phyloP scores from a whole-genome alignment of 768 basidiomycete genomes.

The Naganishia friedmannii region DNA sequence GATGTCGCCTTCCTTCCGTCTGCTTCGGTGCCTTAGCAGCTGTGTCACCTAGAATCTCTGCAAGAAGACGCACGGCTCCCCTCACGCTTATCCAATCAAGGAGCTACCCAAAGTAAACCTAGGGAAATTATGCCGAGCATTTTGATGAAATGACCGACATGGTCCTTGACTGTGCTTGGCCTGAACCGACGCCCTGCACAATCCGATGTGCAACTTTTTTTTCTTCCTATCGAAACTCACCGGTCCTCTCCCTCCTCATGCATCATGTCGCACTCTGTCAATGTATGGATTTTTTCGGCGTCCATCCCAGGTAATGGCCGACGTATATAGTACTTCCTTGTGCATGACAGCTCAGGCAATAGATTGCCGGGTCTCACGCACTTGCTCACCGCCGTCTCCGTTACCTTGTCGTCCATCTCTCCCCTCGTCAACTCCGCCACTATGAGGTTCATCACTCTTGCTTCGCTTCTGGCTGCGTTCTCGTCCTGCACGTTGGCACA shows the following conservation, averaged over 20 bases:
- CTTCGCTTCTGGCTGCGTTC: not conserved
- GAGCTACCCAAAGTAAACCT: not conserved
- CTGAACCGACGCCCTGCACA: not conserved
- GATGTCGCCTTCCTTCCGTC: not conserved
- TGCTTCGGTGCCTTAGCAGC: not conserved
- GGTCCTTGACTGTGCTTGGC: constrained; percentile 23
- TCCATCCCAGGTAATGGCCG: not conserved
- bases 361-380: not conserved
- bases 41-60: not conserved
- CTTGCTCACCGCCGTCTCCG: not conserved
- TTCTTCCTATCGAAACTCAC: not conserved
- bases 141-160: not conserved
- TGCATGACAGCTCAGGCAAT: not conserved
- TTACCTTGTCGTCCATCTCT: no score
- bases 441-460: not conserved
- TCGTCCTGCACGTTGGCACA: not conserved
- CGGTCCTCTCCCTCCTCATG: not conserved
- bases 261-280: no score
- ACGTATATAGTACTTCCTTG: not conserved
- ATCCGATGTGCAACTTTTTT: not conserved
- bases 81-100: no score
- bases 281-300: not conserved
- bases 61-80: no score
- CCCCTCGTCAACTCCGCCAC: not conserved
- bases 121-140: not conserved